A percentile compares a stretch with the other conserved stretches of the same genome.
Evolutionary conservation across 2,329 filamentous ascomycete genomes (phyloP).

Genomic region (Aspergillus tanneri): DNA sequence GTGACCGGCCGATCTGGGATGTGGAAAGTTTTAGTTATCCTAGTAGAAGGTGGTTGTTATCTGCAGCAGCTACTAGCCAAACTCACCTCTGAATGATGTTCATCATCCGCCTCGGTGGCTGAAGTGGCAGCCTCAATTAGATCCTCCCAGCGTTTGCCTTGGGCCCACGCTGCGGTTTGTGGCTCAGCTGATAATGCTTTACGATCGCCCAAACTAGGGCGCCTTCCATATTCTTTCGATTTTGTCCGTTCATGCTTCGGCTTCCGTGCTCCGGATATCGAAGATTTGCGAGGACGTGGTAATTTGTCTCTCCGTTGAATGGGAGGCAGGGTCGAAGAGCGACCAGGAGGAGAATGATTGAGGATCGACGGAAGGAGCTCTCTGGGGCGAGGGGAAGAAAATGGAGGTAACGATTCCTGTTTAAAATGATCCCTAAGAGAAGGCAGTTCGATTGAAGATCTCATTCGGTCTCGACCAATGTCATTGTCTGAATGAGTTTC

Average conservation of each 20-base stretch:
- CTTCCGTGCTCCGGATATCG: slow-evolving; percentile 72
- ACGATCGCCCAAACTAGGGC: slow-evolving; percentile 70
- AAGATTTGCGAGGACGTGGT: slow-evolving; percentile 77
- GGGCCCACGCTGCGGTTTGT: slow-evolving; percentile 65
- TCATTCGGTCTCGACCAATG: slow-evolving; percentile 61
- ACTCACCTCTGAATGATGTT: slow-evolving; percentile 76
- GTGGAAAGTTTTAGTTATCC: slow-evolving; percentile 43
- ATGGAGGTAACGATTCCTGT: slow-evolving; percentile 69
- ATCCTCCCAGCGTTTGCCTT: slow-evolving; percentile 93
- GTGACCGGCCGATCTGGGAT: slow-evolving; percentile 39
- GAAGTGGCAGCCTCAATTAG: slow-evolving; percentile 92
- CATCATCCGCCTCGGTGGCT: slow-evolving; percentile 85
- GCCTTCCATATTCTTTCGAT: slow-evolving; percentile 72
- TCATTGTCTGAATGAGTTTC: slow-evolving; percentile 72
- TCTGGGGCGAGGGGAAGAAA: slow-evolving; percentile 61
- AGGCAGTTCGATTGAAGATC: slow-evolving; percentile 68
- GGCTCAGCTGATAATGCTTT: slow-evolving; percentile 88
- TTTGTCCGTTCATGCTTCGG: slow-evolving; percentile 77
- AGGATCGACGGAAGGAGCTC: slow-evolving; percentile 82
- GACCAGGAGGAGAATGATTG: slow-evolving; percentile 73
- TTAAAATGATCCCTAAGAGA: slow-evolving; percentile 67
- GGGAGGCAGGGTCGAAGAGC: slow-evolving; percentile 84
- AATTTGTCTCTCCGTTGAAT: slow-evolving; percentile 71
- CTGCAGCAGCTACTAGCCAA: no score
- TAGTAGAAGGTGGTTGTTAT: no score